Percentiles rank a stretch among this genome's conserved stretches.
These are phyloP conservation scores for Knufia fluminis DNA, from an alignment of 2,329 filamentous ascomycete genomes.

Conservation along the genomic window DNA sequence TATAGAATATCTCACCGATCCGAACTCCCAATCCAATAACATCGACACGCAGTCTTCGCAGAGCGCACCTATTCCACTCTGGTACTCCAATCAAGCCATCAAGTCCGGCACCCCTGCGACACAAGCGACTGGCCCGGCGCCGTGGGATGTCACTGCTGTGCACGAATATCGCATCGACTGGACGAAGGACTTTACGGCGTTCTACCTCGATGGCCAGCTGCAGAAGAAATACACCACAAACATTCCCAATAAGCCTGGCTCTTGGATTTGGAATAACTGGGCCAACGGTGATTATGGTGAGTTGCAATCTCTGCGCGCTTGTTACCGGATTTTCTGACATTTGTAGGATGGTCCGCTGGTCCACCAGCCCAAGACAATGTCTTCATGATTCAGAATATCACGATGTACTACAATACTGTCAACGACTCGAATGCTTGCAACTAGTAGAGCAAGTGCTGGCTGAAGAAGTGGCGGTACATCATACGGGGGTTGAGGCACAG, in stretches of 20 bases:
- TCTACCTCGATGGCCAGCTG: slow-evolving; percentile 18
- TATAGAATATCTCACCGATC: slow-evolving; percentile 21
- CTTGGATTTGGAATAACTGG: slow-evolving; percentile 23
- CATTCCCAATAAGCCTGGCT: slow-evolving; percentile 15
- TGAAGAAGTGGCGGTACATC: no score
- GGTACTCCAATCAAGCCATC: slow-evolving; percentile 19
- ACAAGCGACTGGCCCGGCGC: slow-evolving; percentile 12
- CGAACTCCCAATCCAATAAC: slow-evolving; percentile 17
- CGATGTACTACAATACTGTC: slow-evolving; percentile 21
- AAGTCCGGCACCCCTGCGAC: slow-evolving; percentile 12
- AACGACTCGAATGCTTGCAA: not conserved
- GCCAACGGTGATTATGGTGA: slow-evolving; percentile 19
- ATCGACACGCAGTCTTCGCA: not conserved
- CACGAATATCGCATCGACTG: slow-evolving; percentile 23
- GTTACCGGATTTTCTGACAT: not conserved
- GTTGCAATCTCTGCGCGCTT: not conserved
- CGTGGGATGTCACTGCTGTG: slow-evolving; percentile 13
- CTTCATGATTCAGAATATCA: slow-evolving; percentile 19
- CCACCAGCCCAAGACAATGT: slow-evolving; percentile 17
- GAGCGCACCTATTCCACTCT: slow-evolving; percentile 14
- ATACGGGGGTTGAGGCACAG: no score
- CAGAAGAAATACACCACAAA: slow-evolving; percentile 17
- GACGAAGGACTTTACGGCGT: slow-evolving; percentile 18
- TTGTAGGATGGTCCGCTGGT: slow-evolving; percentile 14
- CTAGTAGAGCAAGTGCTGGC: slow-evolving; percentile 10